Conservation (phyloP, 1,139 yeast genomes). For the Zygotorulaspora mrakii region DNA sequence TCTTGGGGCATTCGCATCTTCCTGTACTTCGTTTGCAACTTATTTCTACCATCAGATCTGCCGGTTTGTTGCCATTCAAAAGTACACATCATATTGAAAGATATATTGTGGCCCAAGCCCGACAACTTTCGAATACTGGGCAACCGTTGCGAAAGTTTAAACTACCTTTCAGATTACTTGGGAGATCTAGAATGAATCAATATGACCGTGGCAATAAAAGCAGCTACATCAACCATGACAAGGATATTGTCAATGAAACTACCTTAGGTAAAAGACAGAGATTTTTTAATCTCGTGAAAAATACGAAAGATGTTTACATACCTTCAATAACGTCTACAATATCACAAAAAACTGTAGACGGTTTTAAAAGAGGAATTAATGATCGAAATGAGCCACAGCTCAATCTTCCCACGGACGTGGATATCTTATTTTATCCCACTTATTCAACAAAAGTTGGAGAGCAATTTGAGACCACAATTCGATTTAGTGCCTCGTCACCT, state of each 20-base stretch:
- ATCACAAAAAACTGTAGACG: constrained; percentile 48
- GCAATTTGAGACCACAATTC: constrained; percentile 54
- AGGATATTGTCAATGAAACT: constrained; percentile 4
- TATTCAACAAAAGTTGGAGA: constrained; percentile 48
- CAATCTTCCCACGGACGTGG: constrained; percentile 32
- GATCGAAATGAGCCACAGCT: constrained; percentile 10
- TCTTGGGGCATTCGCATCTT: too few relatives aligned
- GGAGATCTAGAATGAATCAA: constrained; percentile 11
- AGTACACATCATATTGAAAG: constrained; percentile 6
- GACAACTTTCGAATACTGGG: constrained; percentile 14
- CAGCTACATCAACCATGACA: constrained; percentile 19
- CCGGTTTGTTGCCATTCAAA: constrained; percentile 16
- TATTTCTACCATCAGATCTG: constrained; percentile 6
- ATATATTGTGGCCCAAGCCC: constrained; percentile 10
- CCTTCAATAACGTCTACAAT: constrained; percentile 51
- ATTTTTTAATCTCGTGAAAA: constrained; percentile 47
- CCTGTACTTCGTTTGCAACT: neutral
- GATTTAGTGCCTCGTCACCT: constrained; percentile 72
- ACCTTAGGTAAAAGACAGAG: constrained; percentile 32
- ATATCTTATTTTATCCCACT: constrained; percentile 55
- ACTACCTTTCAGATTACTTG: constrained; percentile 11
- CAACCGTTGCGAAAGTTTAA: constrained; percentile 11
- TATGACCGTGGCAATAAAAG: constrained; percentile 7
- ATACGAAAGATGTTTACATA: constrained; percentile 56
- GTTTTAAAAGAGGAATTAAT: constrained; percentile 35